Conservation (phyloP, 208 protist genomes). For the Trypanosoma platydactyli region DNA sequence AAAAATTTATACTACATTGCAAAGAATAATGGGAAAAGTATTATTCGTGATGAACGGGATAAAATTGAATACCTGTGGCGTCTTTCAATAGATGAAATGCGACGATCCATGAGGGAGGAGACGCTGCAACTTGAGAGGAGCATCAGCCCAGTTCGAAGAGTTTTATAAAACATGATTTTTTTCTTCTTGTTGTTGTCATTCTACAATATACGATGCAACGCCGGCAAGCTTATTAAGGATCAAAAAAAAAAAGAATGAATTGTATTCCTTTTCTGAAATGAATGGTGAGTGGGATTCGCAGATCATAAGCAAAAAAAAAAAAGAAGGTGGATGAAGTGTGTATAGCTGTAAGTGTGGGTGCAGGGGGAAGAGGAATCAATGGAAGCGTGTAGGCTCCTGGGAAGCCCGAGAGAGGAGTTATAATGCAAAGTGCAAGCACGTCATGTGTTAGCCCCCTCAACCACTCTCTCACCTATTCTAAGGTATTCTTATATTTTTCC, state of each 20-base stretch:
- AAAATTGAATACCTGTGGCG: conserved; percentile 47
- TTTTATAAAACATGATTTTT: too few relatives aligned
- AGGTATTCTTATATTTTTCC: too few relatives aligned
- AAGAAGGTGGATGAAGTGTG: neutral
- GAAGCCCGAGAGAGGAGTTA: too few relatives aligned
- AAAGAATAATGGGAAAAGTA: conserved; percentile 31
- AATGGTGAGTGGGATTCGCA: neutral
- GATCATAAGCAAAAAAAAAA: conserved; percentile 5
- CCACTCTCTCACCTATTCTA: too few relatives aligned
- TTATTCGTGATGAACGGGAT: conserved; percentile 62
- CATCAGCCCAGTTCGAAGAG: conserved; percentile 27
- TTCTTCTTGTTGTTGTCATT: neutral
- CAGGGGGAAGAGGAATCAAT: too few relatives aligned
- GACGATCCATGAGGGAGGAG: conserved; percentile 47
- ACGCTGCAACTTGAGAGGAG: conserved; percentile 28
- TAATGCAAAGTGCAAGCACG: too few relatives aligned
- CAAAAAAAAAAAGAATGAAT: neutral
- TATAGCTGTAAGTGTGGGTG: too few relatives aligned
- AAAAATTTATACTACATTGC: neutral
- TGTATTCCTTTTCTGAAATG: neutral
- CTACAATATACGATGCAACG: neutral
- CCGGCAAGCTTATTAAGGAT: neutral
- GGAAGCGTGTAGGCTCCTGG: too few relatives aligned
- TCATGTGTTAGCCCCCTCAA: too few relatives aligned
- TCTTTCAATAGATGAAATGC: conserved; percentile 61